phyloP scores from a whole-genome alignment of 2,329 filamentous ascomycete species.

The Aspergillus neoniger region DNA sequence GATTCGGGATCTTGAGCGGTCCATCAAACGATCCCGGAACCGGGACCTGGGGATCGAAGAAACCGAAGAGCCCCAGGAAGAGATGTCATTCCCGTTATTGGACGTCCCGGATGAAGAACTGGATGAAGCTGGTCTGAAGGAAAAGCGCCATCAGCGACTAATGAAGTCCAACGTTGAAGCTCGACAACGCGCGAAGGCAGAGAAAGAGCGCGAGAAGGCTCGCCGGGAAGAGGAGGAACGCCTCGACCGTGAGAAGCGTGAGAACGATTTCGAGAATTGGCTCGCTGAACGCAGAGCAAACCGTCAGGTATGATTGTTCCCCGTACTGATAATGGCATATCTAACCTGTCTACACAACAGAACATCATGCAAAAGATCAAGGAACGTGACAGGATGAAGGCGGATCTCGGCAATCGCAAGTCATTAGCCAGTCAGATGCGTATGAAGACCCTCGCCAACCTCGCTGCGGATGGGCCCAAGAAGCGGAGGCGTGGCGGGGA shows the following conservation, averaged over 20 bases:
- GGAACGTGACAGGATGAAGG: slow-evolving; percentile 88
- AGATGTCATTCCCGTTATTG: slow-evolving; percentile 81
- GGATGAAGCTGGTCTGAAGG: slow-evolving; percentile 85
- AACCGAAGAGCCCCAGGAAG: slow-evolving; percentile 71
- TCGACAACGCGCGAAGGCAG: slow-evolving; percentile 86
- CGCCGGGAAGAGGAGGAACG: slow-evolving; percentile 80
- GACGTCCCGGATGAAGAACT: slow-evolving; percentile 89
- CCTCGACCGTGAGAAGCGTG: slow-evolving; percentile 77
- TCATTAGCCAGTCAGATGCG: slow-evolving; percentile 93
- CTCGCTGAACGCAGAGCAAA: slow-evolving; percentile 77
- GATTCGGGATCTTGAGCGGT: slow-evolving; percentile 86
- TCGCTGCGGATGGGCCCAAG: slow-evolving; percentile 82
- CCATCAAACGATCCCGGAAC: slow-evolving; percentile 84
- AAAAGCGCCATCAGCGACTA: slow-evolving; percentile 87
- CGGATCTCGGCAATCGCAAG: slow-evolving; percentile 93
- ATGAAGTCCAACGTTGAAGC: slow-evolving; percentile 96
- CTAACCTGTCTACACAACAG: slow-evolving; percentile 39
- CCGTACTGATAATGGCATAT: background rate
- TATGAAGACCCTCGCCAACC: slow-evolving; percentile 97
- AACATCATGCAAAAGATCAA: slow-evolving; percentile 80
- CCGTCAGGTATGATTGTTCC: slow-evolving; percentile 51
- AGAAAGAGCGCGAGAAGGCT: slow-evolving; percentile 91
- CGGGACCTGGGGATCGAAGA: slow-evolving; percentile 91
- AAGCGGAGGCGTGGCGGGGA: slow-evolving; percentile 88
- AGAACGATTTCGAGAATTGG: slow-evolving; percentile 84